Evolutionary conservation across 1,284 basidiomycete genomes (phyloP).

Genomic region (Malassezia nana): DNA sequence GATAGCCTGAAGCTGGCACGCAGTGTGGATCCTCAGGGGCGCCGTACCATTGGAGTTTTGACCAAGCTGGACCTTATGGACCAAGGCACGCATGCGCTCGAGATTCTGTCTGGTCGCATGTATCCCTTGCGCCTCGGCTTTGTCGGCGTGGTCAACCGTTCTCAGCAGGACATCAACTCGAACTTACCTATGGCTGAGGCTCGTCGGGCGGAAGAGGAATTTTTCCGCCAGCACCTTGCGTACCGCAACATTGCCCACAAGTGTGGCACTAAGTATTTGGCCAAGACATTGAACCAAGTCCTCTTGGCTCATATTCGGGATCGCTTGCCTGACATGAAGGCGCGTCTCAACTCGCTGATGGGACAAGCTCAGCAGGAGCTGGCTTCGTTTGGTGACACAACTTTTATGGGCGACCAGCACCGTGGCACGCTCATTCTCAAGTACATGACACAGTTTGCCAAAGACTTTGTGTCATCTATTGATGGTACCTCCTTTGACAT

Average conservation of each 20-base stretch:
- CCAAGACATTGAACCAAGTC: slow-evolving; percentile 62
- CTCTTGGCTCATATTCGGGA: slow-evolving; percentile 96
- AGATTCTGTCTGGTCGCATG: slow-evolving; percentile 83
- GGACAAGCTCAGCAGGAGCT: slow-evolving; percentile 97
- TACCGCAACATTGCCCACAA: slow-evolving; percentile 88
- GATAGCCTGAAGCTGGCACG: slow-evolving; percentile 85
- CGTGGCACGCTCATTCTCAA: slow-evolving; percentile 56
- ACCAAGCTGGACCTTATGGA: slow-evolving; percentile 99
- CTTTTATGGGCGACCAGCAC: slow-evolving; percentile 83
- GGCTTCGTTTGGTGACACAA: slow-evolving; percentile 86
- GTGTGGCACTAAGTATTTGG: slow-evolving; percentile 88
- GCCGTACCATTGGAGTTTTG: slow-evolving; percentile 90
- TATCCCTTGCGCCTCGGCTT: slow-evolving; percentile 95
- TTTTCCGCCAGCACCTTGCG: slow-evolving; percentile 78
- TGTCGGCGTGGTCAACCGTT: slow-evolving; percentile 75
- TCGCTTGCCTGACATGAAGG: slow-evolving; percentile 99
- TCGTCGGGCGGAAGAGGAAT: slow-evolving; percentile 73
- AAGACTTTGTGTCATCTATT: slow-evolving; percentile 93
- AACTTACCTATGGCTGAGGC: slow-evolving; percentile 80
- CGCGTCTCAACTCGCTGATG: slow-evolving; percentile 92
- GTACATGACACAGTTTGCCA: slow-evolving; percentile 97
- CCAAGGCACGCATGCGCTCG: slow-evolving; percentile 70
- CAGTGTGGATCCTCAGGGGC: slow-evolving; percentile 83
- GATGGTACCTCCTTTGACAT: slow-evolving; percentile 96
- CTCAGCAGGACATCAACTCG: slow-evolving; percentile 71